Evolutionary conservation across 2,329 filamentous ascomycete genomes (phyloP), one percentile per base, ranked within the genome.

Genomic region (Fusarium piperis): DNA sequence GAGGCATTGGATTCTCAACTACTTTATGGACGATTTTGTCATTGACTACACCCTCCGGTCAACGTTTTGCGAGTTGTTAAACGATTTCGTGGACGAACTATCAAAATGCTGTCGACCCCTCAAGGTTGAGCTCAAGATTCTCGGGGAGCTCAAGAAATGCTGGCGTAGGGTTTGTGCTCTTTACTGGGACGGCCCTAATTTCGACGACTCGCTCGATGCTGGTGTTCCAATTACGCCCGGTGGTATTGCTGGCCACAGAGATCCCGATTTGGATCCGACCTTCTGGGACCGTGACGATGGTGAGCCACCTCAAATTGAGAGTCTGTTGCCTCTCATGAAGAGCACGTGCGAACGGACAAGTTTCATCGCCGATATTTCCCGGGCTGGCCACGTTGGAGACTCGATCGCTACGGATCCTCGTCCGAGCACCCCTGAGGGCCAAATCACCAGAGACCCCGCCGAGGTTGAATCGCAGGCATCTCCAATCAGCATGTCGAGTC

Each of bases 1-100:
- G 48, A 91, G 96, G 63, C 96, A 99, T 81, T 99, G 96, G 96
- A 95, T 98, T 64, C 83, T 99, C 69, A 99, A 99, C 80, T 99
- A 99, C 81, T 99, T 98, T 74, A 88, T 93, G 62, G 96, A 99
- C 78, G 96, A 99, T 79, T 99, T 97, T 79, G 89, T 97, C 41
- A 82, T 92, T 26, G 90, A 95, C 78, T 91, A 92, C 77, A 85
- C 88, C 48, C 85, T 98, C 33, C 91, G 95, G 10, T 84, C 88
- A 6, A 89, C 89, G 16, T 98, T 98, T 78, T 98, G 95, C 81
- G 86, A 90, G 33, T 86, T 94, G 10, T 86, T 98, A 65, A 98
- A 98, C 79, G 84, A 86, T 56, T 87, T 91, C 51, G 86, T 89
- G 5, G 83, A 86, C 16, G 89, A 91, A 65, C 78, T 91, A 10